Percentiles rank a stretch among this genome's conserved stretches.
These are phyloP conservation scores for Oidiodendron maius DNA, from an alignment of 495 filamentous ascomycete species.

Conservation along the genomic window DNA sequence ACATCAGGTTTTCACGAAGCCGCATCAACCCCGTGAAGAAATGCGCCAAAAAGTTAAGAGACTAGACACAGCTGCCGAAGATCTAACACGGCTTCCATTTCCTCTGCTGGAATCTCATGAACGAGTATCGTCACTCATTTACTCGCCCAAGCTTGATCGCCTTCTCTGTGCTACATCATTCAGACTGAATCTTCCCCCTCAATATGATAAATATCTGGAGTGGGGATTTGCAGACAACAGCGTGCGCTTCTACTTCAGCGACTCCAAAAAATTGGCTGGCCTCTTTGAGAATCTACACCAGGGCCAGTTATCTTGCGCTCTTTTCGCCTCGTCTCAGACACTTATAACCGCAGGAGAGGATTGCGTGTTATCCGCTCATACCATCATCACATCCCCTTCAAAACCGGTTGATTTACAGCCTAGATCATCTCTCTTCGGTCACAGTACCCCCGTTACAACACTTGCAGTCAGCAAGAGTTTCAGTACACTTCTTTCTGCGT, in stretches of 20 bases:
- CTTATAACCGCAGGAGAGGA: constrained; percentile 88
- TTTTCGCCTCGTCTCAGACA: constrained; percentile 83
- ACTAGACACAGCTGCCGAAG: constrained; percentile 73
- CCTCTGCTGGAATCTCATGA: constrained; percentile 80
- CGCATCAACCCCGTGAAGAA: constrained; percentile 70
- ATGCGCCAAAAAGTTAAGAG: constrained; percentile 52
- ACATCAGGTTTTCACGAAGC: constrained; percentile 80
- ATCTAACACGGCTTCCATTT: constrained; percentile 73
- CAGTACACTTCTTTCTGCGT: constrained; percentile 76
- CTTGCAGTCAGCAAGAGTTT: constrained; percentile 85
- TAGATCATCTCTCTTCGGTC: constrained; percentile 80
- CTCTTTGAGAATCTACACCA: constrained; percentile 91
- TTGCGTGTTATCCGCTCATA: constrained; percentile 83
- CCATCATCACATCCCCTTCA: constrained; percentile 44
- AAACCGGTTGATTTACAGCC: constrained; percentile 76
- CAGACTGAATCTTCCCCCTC: constrained; percentile 78
- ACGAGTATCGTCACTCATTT: constrained; percentile 70
- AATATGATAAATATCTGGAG: constrained; percentile 85
- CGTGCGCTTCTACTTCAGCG: constrained; percentile 80
- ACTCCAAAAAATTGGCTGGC: constrained; percentile 48
- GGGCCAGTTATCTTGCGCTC: constrained; percentile 72
- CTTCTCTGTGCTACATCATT: constrained; percentile 79
- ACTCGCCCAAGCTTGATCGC: constrained; percentile 72
- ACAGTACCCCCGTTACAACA: constrained; percentile 70
- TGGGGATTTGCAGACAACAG: constrained; percentile 95